A percentile compares a stretch with the other conserved stretches of the same genome.
Evolutionary conservation across 257 asterid genomes (phyloP).

Genomic region (Asclepias syriaca): DNA sequence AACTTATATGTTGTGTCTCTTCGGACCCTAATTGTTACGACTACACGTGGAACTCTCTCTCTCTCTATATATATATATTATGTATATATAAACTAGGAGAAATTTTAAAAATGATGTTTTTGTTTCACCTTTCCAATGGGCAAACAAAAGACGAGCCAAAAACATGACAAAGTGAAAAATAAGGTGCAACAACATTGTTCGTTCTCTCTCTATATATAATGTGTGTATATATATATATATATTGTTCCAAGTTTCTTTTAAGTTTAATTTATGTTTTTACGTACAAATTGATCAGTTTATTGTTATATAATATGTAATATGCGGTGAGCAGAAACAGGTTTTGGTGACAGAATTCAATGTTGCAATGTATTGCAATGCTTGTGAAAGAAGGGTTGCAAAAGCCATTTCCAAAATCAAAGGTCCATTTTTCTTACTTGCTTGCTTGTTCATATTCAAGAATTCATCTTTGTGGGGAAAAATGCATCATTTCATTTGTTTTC

Average conservation of each 20-base stretch:
- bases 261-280: too few species aligned
- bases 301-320: too few species aligned
- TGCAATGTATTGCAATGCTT: constrained; percentile 84
- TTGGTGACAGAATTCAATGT: constrained; percentile 55
- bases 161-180: constrained; percentile 9
- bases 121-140: constrained; percentile 7
- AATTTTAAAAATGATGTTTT: not conserved
- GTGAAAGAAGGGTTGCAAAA: constrained; percentile 72
- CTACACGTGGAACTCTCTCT: too few species aligned
- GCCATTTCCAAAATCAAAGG: constrained; percentile 70
- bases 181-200: not conserved
- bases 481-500: too few species aligned
- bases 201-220: too few species aligned
- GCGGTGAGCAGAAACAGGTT: constrained; percentile 19
- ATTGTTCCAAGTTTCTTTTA: too few species aligned
- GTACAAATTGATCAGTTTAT: not conserved
- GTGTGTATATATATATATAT: too few species aligned
- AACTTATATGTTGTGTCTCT: too few species aligned
- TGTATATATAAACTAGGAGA: not conserved
- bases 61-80: too few species aligned
- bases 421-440: constrained; percentile 18
- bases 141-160: constrained; percentile 1
- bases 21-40: too few species aligned
- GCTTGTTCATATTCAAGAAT: too few species aligned
- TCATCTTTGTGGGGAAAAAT: too few species aligned